A percentile compares a stretch with the other conserved stretches of the same genome.
phyloP scores from a whole-genome alignment of 2,329 filamentous ascomycete genomes.

The Penicillium verrucosum region DNA sequence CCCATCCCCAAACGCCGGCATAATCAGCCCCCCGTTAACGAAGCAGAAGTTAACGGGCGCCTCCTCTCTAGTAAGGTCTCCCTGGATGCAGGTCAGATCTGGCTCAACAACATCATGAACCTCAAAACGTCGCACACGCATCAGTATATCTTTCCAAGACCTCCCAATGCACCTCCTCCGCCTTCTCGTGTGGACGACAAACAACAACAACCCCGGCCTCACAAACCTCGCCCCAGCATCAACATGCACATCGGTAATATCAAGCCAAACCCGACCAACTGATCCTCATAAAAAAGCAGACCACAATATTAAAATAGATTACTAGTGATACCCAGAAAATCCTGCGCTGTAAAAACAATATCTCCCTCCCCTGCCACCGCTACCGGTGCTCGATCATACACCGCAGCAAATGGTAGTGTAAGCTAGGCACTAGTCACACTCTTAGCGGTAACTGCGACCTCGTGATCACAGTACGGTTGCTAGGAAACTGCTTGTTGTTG shows the following conservation, averaged over 20 bases:
- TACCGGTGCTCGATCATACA: too few species aligned
- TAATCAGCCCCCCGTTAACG: slow-evolving; percentile 29
- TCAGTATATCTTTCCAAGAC: slow-evolving; percentile 21
- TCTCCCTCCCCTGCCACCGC: too few species aligned
- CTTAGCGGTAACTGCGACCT: too few species aligned
- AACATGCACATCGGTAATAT: slow-evolving; percentile 36
- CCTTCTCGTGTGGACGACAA: slow-evolving; percentile 21
- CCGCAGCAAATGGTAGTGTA: too few species aligned
- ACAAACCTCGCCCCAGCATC: slow-evolving; percentile 32
- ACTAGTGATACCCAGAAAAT: too few species aligned
- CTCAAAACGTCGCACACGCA: slow-evolving; percentile 24
- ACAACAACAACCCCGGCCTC: slow-evolving; percentile 27
- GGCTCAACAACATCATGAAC: slow-evolving; percentile 30
- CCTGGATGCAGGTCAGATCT: slow-evolving; percentile 19
- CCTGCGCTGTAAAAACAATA: too few species aligned
- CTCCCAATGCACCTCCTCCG: slow-evolving; percentile 16
- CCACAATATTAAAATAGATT: too few species aligned
- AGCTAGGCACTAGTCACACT: too few species aligned
- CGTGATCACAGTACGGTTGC: too few species aligned
- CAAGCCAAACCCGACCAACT: slow-evolving; percentile 21
- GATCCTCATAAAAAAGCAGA: too few species aligned
- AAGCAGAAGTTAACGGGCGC: slow-evolving; percentile 32
- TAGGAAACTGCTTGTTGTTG: too few species aligned
- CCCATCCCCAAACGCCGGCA: slow-evolving; percentile 30
- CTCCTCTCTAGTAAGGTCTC: slow-evolving; percentile 20